A percentile compares a stretch with the other conserved stretches of the same genome.
phyloP scores from a whole-genome alignment of 352 stramenopile species.

The Phytophthora pseudosyringae region DNA sequence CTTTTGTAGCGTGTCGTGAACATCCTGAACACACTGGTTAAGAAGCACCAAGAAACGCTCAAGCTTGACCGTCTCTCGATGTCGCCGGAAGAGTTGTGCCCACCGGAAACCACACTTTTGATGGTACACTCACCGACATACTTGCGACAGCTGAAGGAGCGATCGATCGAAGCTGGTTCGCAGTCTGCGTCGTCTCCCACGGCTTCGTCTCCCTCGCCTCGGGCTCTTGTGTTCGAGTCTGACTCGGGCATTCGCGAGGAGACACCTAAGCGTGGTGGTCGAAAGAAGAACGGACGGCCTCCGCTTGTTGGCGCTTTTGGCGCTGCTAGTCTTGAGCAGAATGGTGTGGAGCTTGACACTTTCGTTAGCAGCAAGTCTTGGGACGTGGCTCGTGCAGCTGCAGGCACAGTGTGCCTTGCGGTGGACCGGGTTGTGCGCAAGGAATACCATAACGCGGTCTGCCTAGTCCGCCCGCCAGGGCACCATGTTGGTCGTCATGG shows the following conservation, averaged over 20 bases:
- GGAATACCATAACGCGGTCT: slow-evolving; percentile 85
- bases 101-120: slow-evolving; percentile 74
- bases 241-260: slow-evolving; percentile 69
- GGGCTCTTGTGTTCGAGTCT: slow-evolving; percentile 80
- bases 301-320: slow-evolving; percentile 75
- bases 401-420: slow-evolving; percentile 79
- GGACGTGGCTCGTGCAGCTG: slow-evolving; percentile 81
- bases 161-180: slow-evolving; percentile 57
- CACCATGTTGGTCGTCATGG: slow-evolving; percentile 92
- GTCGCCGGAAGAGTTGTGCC: slow-evolving; percentile 76
- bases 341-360: slow-evolving; percentile 78
- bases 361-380: slow-evolving; percentile 89
- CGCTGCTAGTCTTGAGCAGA: slow-evolving; percentile 66
- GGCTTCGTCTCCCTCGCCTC: slow-evolving; percentile 42
- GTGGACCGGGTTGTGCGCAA: slow-evolving; percentile 84
- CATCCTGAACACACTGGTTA: slow-evolving; percentile 65
- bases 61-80: slow-evolving; percentile 74
- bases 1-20: slow-evolving; percentile 66
- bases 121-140: slow-evolving; percentile 89
- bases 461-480: slow-evolving; percentile 91
- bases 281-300: slow-evolving; percentile 45
- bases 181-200: slow-evolving; percentile 44
- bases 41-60: slow-evolving; percentile 69
- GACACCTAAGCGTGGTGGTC: slow-evolving; percentile 34
- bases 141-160: slow-evolving; percentile 74